Conservation (phyloP, 768 basidiomycete species). For the Saitozyma sp. region DNA sequence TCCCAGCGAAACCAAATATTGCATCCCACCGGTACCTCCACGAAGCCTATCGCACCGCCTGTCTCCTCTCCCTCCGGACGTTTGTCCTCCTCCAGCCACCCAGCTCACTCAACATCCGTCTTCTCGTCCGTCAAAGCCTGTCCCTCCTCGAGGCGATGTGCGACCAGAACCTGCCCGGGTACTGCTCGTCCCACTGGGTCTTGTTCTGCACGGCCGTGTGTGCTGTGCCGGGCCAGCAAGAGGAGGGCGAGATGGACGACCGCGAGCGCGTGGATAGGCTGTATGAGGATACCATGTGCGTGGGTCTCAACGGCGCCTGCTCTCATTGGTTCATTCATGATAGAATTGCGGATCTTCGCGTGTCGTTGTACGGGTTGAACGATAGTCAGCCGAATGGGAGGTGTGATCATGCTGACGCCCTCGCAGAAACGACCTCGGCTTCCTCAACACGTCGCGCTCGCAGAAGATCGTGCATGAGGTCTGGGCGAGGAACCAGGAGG, state of each 20-base stretch:
- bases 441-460: slow-evolving; percentile 29
- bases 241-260: slow-evolving; percentile 22
- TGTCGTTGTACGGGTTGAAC: background rate
- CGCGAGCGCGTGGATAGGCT: slow-evolving; percentile 28
- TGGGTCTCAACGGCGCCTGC: background rate
- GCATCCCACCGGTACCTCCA: slow-evolving; percentile 38
- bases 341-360: background rate
- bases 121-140: slow-evolving; percentile 34
- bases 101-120: slow-evolving; percentile 24
- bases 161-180: slow-evolving; percentile 31
- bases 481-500: slow-evolving; percentile 30
- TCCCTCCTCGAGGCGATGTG: slow-evolving; percentile 38
- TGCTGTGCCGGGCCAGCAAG: slow-evolving; percentile 13
- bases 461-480: slow-evolving; percentile 36
- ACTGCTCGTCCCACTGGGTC: slow-evolving; percentile 37
- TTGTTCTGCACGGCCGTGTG: slow-evolving; percentile 35
- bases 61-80: slow-evolving; percentile 24
- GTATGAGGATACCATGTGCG: slow-evolving; percentile 32
- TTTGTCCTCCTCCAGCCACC: slow-evolving; percentile 36
- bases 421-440: slow-evolving; percentile 23
- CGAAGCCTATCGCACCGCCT: slow-evolving; percentile 39
- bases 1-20: slow-evolving; percentile 12
- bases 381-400: background rate
- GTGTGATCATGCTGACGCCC: background rate
- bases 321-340: background rate